These are phyloP conservation scores for Leishmania lainsoni DNA, from an alignment of 208 protist species.

Conservation along the genomic window DNA sequence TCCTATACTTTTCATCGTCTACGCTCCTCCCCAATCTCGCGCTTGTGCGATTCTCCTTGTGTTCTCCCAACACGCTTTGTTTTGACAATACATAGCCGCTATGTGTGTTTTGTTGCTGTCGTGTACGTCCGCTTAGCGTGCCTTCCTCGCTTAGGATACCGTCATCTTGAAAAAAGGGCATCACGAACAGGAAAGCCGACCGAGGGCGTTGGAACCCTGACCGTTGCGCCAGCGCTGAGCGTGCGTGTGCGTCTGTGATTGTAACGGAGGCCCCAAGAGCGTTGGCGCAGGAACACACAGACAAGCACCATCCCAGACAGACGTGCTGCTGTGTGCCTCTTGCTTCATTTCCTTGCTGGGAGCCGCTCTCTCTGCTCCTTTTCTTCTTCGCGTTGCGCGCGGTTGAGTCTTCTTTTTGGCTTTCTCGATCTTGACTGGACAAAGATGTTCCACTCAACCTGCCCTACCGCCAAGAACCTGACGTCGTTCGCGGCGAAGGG, in stretches of 20 bases:
- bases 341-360: background rate
- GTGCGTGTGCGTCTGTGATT: slow-evolving; percentile 1
- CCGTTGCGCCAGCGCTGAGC: background rate
- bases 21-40: background rate
- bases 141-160: background rate
- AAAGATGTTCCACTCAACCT: slow-evolving; percentile 58
- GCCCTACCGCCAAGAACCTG: slow-evolving; percentile 68
- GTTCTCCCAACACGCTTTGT: background rate
- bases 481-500: slow-evolving; percentile 90
- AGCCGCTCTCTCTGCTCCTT: background rate
- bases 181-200: background rate
- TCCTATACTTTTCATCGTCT: background rate
- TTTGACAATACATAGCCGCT: background rate
- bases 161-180: background rate
- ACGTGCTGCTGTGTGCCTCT: background rate
- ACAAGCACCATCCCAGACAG: background rate
- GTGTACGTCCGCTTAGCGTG: background rate
- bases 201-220: background rate
- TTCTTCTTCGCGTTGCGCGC: background rate
- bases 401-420: background rate
- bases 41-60: background rate
- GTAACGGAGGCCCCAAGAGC: background rate
- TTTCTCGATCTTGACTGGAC: background rate
- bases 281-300: background rate
- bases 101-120: background rate